Base-by-base conservation (phyloP, 2,329 filamentous ascomycete genomes). In the Pyricularia sp. region DNA sequence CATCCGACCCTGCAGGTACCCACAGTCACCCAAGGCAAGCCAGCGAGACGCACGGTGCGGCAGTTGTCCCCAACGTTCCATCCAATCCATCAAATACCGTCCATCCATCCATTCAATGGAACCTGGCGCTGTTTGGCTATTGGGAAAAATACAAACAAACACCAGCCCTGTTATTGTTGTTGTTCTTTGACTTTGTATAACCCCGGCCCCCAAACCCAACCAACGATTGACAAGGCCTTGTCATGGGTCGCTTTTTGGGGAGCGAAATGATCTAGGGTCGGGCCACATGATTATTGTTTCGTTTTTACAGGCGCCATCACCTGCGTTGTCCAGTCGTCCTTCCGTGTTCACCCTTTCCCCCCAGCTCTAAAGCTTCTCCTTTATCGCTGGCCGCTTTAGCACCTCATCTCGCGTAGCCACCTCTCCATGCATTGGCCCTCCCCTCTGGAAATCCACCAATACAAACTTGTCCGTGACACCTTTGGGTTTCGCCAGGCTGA, bases 391-490 rank as follows among this genome's bases (percentile, higher is more conserved):
- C 8, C 60, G 60, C 60, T 16, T 62, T 16, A 35, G 26, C 8
- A 83, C 78, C 59, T 85, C 82, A 33, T 78, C 76, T 68, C 82
- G 76, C 65, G 69, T 68, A 66, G 79, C 72, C 2, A 88, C 77
- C 72, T 87, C 82, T 1, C 87, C 76, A 65, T 83, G 73, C 60
- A 74, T 76, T 26, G 83, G 82, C 1, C 79, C 82, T 0, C 75
- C 81, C 71, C 78, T 82, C 7, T 67, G 72, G 71, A 86, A 84
- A 63, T 74, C 76, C 4, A 85, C 80, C 67, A 88, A 67, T 19
- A 87, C 81, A 8, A 87, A 84, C n/a, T 79, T 78, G 68, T 85
- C 79, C 72, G 74, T 78, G 67, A 88, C 86, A 0, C 86, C 86
- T 0, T 84, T 84, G 0, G 85, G 83, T 68, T 79, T 80, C 64